A percentile compares a stretch with the other conserved stretches of the same genome.
phyloP scores from a whole-genome alignment of 768 basidiomycete species.

The Suillus plorans region DNA sequence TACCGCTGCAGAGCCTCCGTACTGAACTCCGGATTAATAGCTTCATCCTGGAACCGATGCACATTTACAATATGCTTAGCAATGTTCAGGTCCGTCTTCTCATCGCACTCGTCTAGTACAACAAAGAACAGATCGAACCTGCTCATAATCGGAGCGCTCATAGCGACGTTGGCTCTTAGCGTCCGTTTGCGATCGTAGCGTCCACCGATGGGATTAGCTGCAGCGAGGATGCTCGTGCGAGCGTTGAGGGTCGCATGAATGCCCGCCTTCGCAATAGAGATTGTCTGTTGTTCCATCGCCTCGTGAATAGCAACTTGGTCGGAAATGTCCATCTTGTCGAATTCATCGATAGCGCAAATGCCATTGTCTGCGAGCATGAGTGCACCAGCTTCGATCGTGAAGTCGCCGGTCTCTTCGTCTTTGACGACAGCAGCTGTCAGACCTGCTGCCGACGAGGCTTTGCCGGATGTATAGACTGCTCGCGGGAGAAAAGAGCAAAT shows the following conservation, averaged over 20 bases:
- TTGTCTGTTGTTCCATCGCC: conserved; percentile 99
- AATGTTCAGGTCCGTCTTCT: conserved; percentile 88
- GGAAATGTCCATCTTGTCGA: conserved; percentile 99
- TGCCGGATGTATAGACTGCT: conserved; percentile 98
- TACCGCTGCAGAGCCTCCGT: conserved; percentile 96
- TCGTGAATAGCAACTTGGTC: conserved; percentile 99
- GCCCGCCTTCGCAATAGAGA: conserved; percentile 98
- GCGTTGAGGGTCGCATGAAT: conserved; percentile 99
- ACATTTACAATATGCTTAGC: conserved; percentile 98
- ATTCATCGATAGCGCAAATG: conserved; percentile 99
- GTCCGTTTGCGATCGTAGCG: conserved; percentile 95
- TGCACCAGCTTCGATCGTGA: conserved; percentile 98
- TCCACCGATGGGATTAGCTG: conserved; percentile 97
- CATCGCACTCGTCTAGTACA: conserved; percentile 95
- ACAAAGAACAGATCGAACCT: conserved; percentile 98
- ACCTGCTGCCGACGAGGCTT: conserved; percentile 98
- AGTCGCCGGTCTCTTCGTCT: conserved; percentile 98
- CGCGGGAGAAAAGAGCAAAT: conserved; percentile 97
- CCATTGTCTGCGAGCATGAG: conserved; percentile 99
- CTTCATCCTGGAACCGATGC: conserved; percentile 92
- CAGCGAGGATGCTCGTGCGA: conserved; percentile 94
- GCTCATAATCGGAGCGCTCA: conserved; percentile 99
- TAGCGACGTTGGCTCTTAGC: conserved; percentile 88
- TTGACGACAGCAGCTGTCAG: conserved; percentile 97
- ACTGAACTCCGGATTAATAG: conserved; percentile 94